Evolutionary conservation across 2,329 filamentous ascomycete genomes (phyloP).

Genomic region (Xylariaceae sp.): DNA sequence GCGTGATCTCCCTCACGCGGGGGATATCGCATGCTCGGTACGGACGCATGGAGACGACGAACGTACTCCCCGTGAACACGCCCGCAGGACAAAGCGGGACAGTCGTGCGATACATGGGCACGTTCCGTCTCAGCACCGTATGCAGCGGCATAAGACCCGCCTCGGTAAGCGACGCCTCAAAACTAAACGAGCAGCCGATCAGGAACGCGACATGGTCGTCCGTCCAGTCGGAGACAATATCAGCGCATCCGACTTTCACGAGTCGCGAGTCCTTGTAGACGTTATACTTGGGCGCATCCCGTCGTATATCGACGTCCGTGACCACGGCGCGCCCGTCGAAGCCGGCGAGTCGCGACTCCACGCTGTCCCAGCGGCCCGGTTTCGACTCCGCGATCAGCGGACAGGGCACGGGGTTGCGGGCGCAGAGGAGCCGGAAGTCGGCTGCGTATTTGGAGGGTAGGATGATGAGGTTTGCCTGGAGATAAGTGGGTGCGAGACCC

Average conservation of each 20-base stretch:
- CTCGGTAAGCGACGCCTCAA: conserved; percentile 50
- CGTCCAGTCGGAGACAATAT: conserved; percentile 50
- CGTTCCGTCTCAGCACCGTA: conserved; percentile 42
- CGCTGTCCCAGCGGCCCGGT: conserved; percentile 38
- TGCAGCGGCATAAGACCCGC: conserved; percentile 51
- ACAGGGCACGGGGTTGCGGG: conserved; percentile 57
- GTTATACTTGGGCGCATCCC: conserved; percentile 53
- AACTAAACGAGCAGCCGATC: conserved; percentile 58
- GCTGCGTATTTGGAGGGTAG: conserved; percentile 51
- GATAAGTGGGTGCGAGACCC: conserved; percentile 48
- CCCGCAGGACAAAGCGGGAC: conserved; percentile 53
- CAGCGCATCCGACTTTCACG: conserved; percentile 33
- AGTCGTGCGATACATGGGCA: conserved; percentile 57
- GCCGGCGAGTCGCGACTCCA: conserved; percentile 33
- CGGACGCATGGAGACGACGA: conserved; percentile 60
- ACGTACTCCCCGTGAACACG: conserved; percentile 49
- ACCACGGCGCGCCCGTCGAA: conserved; percentile 17
- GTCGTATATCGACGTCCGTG: conserved; percentile 49
- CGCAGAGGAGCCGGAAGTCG: conserved; percentile 55
- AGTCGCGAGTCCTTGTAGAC: conserved; percentile 49
- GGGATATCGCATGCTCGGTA: conserved; percentile 48
- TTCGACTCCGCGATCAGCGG: conserved; percentile 52
- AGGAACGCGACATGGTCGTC: conserved; percentile 57
- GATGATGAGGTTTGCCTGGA: conserved; percentile 60
- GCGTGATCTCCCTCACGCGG: conserved; percentile 49